Evolutionary conservation across 2,329 filamentous ascomycete genomes (phyloP), one percentile per base, ranked within the genome.

Genomic region (Nothophoma quercina): DNA sequence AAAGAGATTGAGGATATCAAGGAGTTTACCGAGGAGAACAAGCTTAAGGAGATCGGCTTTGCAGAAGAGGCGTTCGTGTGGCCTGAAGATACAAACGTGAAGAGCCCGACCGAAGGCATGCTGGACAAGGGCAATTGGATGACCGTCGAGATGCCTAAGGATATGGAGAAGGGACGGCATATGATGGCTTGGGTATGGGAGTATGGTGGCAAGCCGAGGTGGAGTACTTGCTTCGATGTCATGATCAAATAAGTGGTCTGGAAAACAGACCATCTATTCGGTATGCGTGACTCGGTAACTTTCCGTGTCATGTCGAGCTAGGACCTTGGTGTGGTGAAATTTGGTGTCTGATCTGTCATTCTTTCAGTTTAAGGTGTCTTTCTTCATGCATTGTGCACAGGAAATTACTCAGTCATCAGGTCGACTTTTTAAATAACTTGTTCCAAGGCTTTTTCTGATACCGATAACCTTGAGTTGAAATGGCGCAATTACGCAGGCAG

Each of bases 131-230:
- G 66, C 4, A 68, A 67, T 21, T 69, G 66, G 65, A 57, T 63
- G 52, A 62, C 55, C 2, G 34, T 69, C 7, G 46, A 56, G 2
- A 63, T 59, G 58, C 66, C 65, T 0, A 49, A 60, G 22, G 57
- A 57, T 34, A 69, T 68, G 60, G 58, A 59, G 19, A 41, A 55
- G 22, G 66, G 66, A 5, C 48, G 62, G 9, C 65, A 69, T 51
- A 67, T 69, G 62, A 59, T 69, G 46, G 65, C 64, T n/a, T 67
- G 66, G 64, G 60, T 60, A 10, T 69, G 65, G 65, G 52, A 33
- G 18, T 63, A 62, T 43, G 53, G 47, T 1, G 58, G 56, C 2
- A 38, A 56, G 42, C 43, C 55, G 7, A 58, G 56, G 25, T 69
- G 58, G 50, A 61, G 47, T 15, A 68, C 64, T 1, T 69, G 66